Conservation (phyloP, 208 protist genomes). For the Crithidia sp. region DNA sequence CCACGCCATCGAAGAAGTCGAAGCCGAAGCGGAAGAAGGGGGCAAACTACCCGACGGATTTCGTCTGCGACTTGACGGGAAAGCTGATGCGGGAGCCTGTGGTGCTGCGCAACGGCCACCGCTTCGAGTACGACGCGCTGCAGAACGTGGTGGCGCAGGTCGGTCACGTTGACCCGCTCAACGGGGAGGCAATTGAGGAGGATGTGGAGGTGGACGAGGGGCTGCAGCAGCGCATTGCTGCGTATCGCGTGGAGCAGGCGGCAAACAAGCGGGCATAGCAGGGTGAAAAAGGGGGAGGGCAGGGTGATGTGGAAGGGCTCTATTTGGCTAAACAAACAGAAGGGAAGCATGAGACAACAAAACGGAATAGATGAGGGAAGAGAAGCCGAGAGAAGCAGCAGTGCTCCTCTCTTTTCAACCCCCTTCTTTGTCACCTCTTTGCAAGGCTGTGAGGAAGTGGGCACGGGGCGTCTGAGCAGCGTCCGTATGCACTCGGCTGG, state of each 20-base stretch:
- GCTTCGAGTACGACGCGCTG: conserved; percentile 82
- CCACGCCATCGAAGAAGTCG: conserved; percentile 2
- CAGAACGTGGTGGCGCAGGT: conserved; percentile 76
- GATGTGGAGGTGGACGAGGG: conserved; percentile 64
- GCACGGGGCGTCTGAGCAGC: too few relatives aligned
- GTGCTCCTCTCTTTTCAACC: too few relatives aligned
- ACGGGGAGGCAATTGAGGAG: conserved; percentile 71
- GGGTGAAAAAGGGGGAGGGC: not conserved
- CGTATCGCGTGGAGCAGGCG: conserved; percentile 71
- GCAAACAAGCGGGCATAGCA: conserved; percentile 22
- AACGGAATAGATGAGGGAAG: too few relatives aligned
- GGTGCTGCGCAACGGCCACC: conserved; percentile 74
- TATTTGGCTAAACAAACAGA: too few relatives aligned
- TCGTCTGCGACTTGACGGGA: conserved; percentile 82
- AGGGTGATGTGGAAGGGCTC: not conserved
- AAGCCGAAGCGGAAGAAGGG: conserved; percentile 51
- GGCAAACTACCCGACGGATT: conserved; percentile 64
- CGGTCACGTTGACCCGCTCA: conserved; percentile 87
- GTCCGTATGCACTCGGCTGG: too few relatives aligned
- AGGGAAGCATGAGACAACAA: too few relatives aligned
- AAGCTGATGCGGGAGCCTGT: conserved; percentile 92
- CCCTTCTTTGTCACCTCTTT: too few relatives aligned
- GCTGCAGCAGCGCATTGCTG: conserved; percentile 87
- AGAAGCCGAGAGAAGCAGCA: too few relatives aligned
- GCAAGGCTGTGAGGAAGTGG: too few relatives aligned